Evolutionary conservation across 2,329 filamentous ascomycete genomes (phyloP), one percentile per base, ranked within the genome.

Genomic region (Neopestalotiopsis rosae): DNA sequence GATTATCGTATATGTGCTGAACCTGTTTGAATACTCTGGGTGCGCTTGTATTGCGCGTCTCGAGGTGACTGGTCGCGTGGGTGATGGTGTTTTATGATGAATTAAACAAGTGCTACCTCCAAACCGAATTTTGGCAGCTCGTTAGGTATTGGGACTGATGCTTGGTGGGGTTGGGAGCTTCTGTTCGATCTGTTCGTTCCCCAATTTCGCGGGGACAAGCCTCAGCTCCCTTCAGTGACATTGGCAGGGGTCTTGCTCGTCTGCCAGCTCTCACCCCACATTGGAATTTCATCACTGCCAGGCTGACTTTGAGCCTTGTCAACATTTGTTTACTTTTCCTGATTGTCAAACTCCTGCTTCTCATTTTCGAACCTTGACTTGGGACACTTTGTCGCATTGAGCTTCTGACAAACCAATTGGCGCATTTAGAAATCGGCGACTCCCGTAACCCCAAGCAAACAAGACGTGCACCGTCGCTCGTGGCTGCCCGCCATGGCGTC

Each of bases 101-200:
- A 49, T 49, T 52, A 6, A 2, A 20, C 45, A 52, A n/a, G 45
- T n/a, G 45, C 17, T 52, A 9, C 20, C 7, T 4, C 17, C 24
- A 14, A 59, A 20, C 13, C 9, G 59, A 62, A 38, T 62, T 62
- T 62, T 62, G 59, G 59, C 30, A 34, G 28, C n/a, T 40, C 7
- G 32, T 40, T 38, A 38, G 34, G 6, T 38, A 38, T 38, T 62
- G 59, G 59, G 30, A 62, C 30, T 40, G 59, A 58, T 20, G 49
- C 65, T 58, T 68, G 67, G 61, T 65, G 61, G 62, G 61, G 67
- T 52, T 64, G n/a, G 61, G 61, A 64, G 61, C 61, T 64, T 30
- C 40, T 30, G 57, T 59, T 17, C 30, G 38, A 30, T 30, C 40
- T 30, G 57, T 59, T 38, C 30, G 17, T 62, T 40, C 45, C 59